A percentile compares a stretch with the other conserved stretches of the same genome.
These are phyloP conservation scores for Penicillium atrosanguineum DNA, from an alignment of 495 filamentous ascomycete species.

Conservation along the genomic window DNA sequence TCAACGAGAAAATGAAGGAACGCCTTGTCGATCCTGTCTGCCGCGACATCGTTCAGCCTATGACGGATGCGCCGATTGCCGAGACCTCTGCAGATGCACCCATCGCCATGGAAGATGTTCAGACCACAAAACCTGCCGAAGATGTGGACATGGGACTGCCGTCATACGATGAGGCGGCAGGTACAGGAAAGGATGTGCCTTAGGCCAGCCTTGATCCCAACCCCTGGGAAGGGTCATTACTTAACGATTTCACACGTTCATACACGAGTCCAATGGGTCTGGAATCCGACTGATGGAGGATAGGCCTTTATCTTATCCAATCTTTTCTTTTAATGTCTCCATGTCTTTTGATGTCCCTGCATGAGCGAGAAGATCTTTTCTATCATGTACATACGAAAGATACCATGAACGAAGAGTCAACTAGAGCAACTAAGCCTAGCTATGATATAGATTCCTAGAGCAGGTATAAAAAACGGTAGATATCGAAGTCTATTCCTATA, in stretches of 20 bases:
- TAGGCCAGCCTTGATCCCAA: neutral
- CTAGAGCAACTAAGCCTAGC: neutral
- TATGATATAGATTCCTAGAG: neutral
- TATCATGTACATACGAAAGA: conserved; percentile 22
- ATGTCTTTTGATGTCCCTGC: conserved; percentile 17
- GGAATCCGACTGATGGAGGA: neutral
- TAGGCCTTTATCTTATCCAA: neutral
- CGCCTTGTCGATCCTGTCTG: conserved; percentile 60
- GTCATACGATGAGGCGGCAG: conserved; percentile 27
- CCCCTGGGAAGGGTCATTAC: neutral
- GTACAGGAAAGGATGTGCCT: neutral
- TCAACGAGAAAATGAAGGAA: conserved; percentile 60
- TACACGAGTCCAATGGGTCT: neutral
- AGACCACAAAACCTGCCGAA: conserved; percentile 9
- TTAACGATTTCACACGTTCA: neutral
- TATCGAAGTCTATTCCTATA: too few species aligned
- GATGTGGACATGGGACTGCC: conserved; percentile 33
- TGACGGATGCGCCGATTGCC: conserved; percentile 11
- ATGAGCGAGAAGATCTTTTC: conserved; percentile 16
- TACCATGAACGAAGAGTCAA: conserved; percentile 12
- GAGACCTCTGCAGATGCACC: neutral
- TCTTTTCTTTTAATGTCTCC: conserved; percentile 1
- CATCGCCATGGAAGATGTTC: conserved; percentile 21
- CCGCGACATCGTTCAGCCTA: conserved; percentile 38
- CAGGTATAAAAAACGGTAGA: too few species aligned